phyloP scores from a whole-genome alignment of 352 stramenopile genomes.

The Thalassiosira delicatula region DNA sequence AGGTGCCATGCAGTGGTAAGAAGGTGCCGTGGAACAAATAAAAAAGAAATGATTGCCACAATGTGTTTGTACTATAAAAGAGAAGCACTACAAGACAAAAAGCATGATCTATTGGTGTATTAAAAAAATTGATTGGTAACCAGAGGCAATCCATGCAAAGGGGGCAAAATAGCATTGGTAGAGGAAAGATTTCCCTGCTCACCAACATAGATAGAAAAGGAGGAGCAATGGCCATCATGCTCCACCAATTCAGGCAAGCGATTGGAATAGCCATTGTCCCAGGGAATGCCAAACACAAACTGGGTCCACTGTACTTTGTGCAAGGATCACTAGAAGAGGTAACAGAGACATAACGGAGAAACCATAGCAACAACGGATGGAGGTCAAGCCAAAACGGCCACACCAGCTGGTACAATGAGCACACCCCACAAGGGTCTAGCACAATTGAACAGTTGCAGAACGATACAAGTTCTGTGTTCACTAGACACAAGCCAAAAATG shows the following conservation, averaged over 20 bases:
- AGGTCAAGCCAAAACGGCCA: too few relatives aligned
- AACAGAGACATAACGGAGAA: neutral
- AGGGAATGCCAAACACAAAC: constrained; percentile 26
- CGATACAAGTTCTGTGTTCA: neutral
- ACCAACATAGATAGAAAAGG: constrained; percentile 6
- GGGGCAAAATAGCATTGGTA: too few relatives aligned
- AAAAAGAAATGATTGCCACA: too few relatives aligned
- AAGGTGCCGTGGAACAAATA: too few relatives aligned
- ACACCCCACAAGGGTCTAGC: neutral
- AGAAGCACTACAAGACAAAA: too few relatives aligned
- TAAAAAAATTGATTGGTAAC: too few relatives aligned
- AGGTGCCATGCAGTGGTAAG: too few relatives aligned
- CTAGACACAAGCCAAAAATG: too few relatives aligned
- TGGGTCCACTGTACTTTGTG: constrained; percentile 10
- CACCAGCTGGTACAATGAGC: neutral
- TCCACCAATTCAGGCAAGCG: constrained; percentile 34
- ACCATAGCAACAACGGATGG: neutral
- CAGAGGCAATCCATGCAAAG: too few relatives aligned
- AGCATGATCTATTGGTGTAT: too few relatives aligned
- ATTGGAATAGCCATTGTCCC: constrained; percentile 8
- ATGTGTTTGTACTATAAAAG: too few relatives aligned
- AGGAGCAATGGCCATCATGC: constrained; percentile 31
- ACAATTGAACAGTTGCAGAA: neutral
- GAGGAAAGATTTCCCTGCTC: too few relatives aligned
- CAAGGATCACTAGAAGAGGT: neutral